Evolutionary conservation across 805 yeast genomes (phyloP), one percentile per base, ranked within the genome.

Genomic region (Candida chilensis): DNA sequence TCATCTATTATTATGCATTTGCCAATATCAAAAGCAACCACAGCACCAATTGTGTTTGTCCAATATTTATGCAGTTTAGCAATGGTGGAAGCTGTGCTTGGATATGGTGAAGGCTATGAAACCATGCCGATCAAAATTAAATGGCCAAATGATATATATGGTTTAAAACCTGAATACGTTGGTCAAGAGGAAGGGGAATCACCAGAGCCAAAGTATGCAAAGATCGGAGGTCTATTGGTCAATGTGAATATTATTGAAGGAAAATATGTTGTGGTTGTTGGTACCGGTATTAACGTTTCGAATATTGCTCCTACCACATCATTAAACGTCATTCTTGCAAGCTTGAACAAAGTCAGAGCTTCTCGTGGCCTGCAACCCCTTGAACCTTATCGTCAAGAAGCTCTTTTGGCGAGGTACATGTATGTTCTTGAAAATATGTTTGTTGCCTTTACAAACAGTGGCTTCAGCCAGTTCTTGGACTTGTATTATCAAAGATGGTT

Each of bases 101-200:
- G 73, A 2, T 75, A 86, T 43, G 74, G 74, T 2, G 53, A 57
- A 0, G 86, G 83, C 0, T 85, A 78, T 48, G 78, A 74, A 14
- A 79, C 74, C 27, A 54, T 92, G 41, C 96, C 95, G 0, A 64
- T 90, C 11, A 67, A 74, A 30, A 67, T 92, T 36, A 92, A 92
- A 50, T 92, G 99, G 99, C 99, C 99, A 2, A 92, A 92, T 50
- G 99, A 92, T 52, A 58, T 92, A 10, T 92, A 85, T 47, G 74
- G 80, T 4, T 49, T 74, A 42, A 75, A 72, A 32, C 94, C 94
- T 1, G 76, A 75, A 32, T 70, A 58, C 39, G 67, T 67, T 26
- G 46, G 48, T 2, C 40, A 47, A 13, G 47, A 50, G 28, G 26
- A 37, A 15, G 13, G 27, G 13, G 21, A 27, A 44, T 58, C 64